Base-by-base conservation (phyloP, 345 rosid species). In the Zanthoxylum bungeanum region DNA sequence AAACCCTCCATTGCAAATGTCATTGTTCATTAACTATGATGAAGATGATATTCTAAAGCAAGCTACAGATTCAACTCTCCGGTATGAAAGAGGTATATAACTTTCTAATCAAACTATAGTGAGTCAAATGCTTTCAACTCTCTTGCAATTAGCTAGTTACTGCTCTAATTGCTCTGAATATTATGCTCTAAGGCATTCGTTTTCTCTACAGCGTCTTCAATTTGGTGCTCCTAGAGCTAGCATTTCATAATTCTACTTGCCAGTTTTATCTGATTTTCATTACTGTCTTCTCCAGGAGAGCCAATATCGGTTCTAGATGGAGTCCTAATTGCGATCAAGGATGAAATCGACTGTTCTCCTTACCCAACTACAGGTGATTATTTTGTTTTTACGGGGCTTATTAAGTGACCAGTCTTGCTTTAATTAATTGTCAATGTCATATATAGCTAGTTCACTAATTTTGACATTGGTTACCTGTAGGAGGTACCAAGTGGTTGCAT, bases 401-500 rank as follows among this genome's bases (percentile, higher is more conserved):
- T 42, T 8, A 36, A 40, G 25, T n/a, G 24, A 30, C 16, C 16
- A 6, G 1, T 56, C 44, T 7, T 44, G 8, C n/a, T n/a, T n/a
- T n/a, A n/a, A n/a, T n/a, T n/a, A n/a, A n/a, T n/a, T n/a, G n/a
- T n/a, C n/a, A n/a, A n/a, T n/a, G n/a, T n/a, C n/a, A n/a, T n/a
- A n/a, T n/a, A n/a, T n/a, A n/a, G n/a, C 11, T 1, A 7, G 10
- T 37, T 28, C 21, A 31, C 56, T 28, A 30, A 9, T 9, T 51
- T 40, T 36, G n/a, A n/a, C 22, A 24, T 59, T 69, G 39, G 27
- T 63, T 71, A n/a, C 19, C 62, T 57, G 2, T 69, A 89, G 92
- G 96, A 16, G 96, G 96, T 9, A 88, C 92, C 12, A 88, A 90
- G 75, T 90, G 96, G 96, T 58, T 90, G 76, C 92, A 82, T 75